Percentiles rank a stretch among this genome's conserved stretches.
Conservation (phyloP, 192 early-diverging fungal species). For the Coemansia sp. region DNA sequence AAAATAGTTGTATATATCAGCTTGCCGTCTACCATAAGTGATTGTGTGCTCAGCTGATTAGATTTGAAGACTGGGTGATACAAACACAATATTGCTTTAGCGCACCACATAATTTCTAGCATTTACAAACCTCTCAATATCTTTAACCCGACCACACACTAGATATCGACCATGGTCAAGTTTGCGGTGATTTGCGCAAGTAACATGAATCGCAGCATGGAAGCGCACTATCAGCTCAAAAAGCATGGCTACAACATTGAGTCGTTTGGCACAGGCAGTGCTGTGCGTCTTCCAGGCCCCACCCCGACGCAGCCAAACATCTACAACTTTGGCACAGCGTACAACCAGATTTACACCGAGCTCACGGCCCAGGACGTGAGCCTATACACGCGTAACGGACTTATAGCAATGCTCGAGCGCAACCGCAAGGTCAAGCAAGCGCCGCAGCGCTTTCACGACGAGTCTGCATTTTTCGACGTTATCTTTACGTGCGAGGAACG, state of each 20-base stretch:
- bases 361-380: conserved; percentile 66
- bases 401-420: conserved; percentile 90
- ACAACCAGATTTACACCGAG: conserved; percentile 85
- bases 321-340: conserved; percentile 90
- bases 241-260: conserved; percentile 74
- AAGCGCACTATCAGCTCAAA: conserved; percentile 81
- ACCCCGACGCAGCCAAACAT: conserved; percentile 84
- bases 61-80: not conserved
- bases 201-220: conserved; percentile 98
- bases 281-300: conserved; percentile 87
- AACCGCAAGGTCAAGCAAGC: conserved; percentile 89
- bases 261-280: conserved; percentile 90
- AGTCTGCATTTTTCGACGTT: conserved; percentile 74
- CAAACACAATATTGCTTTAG: not conserved
- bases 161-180: conserved; percentile 58
- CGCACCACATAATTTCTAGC: too few relatives aligned
- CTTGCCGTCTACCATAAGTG: not conserved
- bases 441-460: conserved; percentile 86
- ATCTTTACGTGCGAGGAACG: conserved; percentile 97
- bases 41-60: not conserved
- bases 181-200: conserved; percentile 96
- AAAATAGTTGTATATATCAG: not conserved
- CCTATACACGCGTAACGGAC: conserved; percentile 83
- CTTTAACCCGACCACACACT: too few relatives aligned
- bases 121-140: too few relatives aligned